A percentile compares a stretch with the other conserved stretches of the same genome.
Conservation (phyloP, 2,329 filamentous ascomycete species). For the Monilinia fructicola region DNA sequence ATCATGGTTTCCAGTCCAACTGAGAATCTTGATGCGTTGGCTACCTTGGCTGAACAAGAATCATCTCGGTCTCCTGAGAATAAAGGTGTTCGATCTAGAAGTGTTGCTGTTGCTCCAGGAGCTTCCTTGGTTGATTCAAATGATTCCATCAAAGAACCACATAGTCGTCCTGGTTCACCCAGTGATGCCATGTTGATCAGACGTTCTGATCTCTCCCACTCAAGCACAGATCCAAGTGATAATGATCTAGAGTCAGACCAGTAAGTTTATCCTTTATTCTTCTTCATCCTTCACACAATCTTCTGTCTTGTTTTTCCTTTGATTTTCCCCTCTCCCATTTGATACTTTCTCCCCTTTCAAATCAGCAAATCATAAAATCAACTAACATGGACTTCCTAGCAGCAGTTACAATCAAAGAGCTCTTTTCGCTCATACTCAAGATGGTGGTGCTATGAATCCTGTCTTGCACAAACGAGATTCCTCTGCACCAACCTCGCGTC, state of each 20-base stretch:
- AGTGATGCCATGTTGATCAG: constrained; percentile 41
- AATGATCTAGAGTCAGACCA: constrained; percentile 22
- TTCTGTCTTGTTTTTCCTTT: not conserved
- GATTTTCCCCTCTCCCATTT: too few species aligned
- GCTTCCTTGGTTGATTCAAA: not conserved
- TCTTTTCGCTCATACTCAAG: not conserved
- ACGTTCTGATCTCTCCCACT: constrained; percentile 31
- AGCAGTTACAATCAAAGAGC: not conserved
- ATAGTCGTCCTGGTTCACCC: constrained; percentile 34
- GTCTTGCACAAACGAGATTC: constrained; percentile 21
- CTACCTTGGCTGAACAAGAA: constrained; percentile 33
- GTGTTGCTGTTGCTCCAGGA: constrained; percentile 10
- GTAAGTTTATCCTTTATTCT: constrained; percentile 29
- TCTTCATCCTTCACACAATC: not conserved
- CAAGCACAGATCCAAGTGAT: constrained; percentile 32
- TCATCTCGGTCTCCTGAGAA: constrained; percentile 13
- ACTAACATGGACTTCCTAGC: constrained; percentile 1
- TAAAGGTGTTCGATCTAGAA: constrained; percentile 12
- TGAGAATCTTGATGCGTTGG: constrained; percentile 33
- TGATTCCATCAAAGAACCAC: not conserved
- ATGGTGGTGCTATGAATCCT: constrained; percentile 3
- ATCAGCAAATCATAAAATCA: not conserved
- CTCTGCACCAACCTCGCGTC: constrained; percentile 21
- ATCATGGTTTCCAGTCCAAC: constrained; percentile 31
- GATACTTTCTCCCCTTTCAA: not conserved